Conservation (phyloP, 2,329 filamentous ascomycete species). For the Teratosphaeria viscida region DNA sequence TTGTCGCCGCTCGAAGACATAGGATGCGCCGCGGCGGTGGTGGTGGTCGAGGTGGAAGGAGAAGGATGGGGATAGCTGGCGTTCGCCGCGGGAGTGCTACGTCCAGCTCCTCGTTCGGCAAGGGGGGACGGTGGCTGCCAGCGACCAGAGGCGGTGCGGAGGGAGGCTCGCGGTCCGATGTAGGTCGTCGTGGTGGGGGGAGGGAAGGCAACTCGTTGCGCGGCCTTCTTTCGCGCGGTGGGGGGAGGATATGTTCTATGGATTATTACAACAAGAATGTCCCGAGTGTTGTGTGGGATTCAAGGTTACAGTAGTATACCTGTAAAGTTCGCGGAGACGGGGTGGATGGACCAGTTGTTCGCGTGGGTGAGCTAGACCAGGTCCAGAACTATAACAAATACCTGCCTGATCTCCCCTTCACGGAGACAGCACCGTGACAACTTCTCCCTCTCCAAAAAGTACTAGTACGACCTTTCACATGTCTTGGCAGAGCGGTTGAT, state of each 20-base stretch:
- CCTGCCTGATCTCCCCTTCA: background rate
- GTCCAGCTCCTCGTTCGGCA: background rate
- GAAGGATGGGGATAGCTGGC: background rate
- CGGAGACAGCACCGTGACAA: background rate
- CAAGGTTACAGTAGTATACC: background rate
- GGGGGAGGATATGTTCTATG: no score
- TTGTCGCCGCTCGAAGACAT: background rate
- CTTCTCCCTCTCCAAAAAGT: background rate
- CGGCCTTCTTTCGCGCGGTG: background rate
- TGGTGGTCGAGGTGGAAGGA: background rate
- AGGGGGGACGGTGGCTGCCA: background rate
- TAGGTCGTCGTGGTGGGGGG: background rate
- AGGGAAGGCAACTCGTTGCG: background rate
- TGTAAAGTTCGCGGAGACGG: background rate
- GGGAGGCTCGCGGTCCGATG: background rate
- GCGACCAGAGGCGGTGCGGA: background rate
- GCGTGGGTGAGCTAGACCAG: background rate
- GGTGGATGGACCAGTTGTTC: background rate
- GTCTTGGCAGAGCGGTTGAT: background rate
- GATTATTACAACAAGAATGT: background rate
- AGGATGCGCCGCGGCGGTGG: background rate
- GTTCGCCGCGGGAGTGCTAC: background rate
- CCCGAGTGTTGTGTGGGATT: background rate
- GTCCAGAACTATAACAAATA: no score
- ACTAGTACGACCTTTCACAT: background rate